Evolutionary conservation across 495 filamentous ascomycete genomes (phyloP).

Genomic region (Daldinia childiae): DNA sequence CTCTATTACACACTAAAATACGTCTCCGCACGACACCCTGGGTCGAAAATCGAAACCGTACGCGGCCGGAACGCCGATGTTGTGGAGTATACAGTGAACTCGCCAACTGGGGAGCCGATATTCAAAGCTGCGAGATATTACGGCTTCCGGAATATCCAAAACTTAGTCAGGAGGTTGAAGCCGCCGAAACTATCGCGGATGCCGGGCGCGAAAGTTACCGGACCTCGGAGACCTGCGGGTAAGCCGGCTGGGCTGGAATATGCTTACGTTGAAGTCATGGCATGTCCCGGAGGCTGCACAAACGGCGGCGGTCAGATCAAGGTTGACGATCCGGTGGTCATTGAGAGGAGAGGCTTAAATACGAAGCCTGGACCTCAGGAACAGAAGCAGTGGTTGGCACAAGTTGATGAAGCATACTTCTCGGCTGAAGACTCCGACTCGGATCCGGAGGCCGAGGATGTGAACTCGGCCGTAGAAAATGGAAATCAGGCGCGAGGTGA

Average conservation of each 20-base stretch:
- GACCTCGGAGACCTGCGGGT: slow-evolving; percentile 57
- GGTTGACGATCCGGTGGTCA: slow-evolving; percentile 72
- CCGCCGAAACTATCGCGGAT: slow-evolving; percentile 77
- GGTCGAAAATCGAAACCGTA: slow-evolving; percentile 70
- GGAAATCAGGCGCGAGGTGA: slow-evolving; percentile 38
- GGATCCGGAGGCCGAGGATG: slow-evolving; percentile 40
- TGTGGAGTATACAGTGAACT: slow-evolving; percentile 76
- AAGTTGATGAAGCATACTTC: slow-evolving; percentile 94
- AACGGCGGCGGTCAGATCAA: slow-evolving; percentile 97
- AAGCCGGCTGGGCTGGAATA: slow-evolving; percentile 66
- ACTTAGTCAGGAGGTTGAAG: slow-evolving; percentile 88
- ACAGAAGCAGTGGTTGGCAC: slow-evolving; percentile 85
- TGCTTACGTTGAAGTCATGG: slow-evolving; percentile 97
- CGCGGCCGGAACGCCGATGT: slow-evolving; percentile 91
- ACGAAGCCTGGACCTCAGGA: slow-evolving; percentile 71
- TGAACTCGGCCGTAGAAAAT: slow-evolving; percentile 24
- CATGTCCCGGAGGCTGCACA: slow-evolving; percentile 96
- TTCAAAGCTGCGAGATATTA: slow-evolving; percentile 91
- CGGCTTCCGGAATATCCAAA: slow-evolving; percentile 97
- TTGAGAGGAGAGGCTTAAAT: slow-evolving; percentile 55
- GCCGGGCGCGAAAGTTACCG: slow-evolving; percentile 70
- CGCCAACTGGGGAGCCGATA: slow-evolving; percentile 62
- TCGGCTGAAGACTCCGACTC: slow-evolving; percentile 73
- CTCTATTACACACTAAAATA: slow-evolving; percentile 80
- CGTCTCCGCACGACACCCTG: slow-evolving; percentile 73